Evolutionary conservation across 192 early-diverging fungal species (phyloP).

Genomic region (Rhizophlyctis rosea): DNA sequence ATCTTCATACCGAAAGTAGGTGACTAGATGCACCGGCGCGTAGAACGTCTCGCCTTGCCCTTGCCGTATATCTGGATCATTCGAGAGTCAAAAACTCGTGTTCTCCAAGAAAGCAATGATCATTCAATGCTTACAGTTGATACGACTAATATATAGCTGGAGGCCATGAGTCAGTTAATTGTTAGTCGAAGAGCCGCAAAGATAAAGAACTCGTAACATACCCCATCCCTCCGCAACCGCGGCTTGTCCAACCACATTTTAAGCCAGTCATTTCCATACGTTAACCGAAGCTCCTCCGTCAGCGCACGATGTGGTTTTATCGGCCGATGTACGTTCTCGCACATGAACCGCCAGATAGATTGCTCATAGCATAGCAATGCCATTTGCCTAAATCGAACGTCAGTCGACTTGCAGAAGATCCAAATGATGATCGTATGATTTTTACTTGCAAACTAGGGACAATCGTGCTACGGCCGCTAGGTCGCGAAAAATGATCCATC

Average conservation of each 20-base stretch:
- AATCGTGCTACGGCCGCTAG: background rate
- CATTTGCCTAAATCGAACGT: too few relatives aligned
- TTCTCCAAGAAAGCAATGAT: too few relatives aligned
- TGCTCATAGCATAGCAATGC: conserved; percentile 9
- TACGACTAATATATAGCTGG: background rate
- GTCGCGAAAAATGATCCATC: conserved; percentile 15
- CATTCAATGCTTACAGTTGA: background rate
- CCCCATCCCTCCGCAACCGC: conserved; percentile 30
- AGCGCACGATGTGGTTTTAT: background rate
- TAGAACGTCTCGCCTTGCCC: conserved; percentile 28
- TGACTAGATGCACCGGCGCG: conserved; percentile 29
- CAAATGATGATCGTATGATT: too few relatives aligned
- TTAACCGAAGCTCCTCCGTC: conserved; percentile 2
- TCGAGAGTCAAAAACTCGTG: too few relatives aligned
- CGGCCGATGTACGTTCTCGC: conserved; percentile 10
- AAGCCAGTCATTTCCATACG: conserved; percentile 24
- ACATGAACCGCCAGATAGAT: conserved; percentile 19
- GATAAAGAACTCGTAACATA: background rate
- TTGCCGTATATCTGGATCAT: conserved; percentile 25
- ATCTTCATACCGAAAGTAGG: too few relatives aligned
- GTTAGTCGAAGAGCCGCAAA: background rate
- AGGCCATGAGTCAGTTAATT: background rate
- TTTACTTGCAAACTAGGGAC: conserved; percentile 18
- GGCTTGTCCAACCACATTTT: conserved; percentile 26
- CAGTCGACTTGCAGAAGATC: too few relatives aligned